A percentile compares a stretch with the other conserved stretches of the same genome.
These are phyloP conservation scores for Juglanconis juglandina DNA, from an alignment of 2,329 filamentous ascomycete genomes.

Conservation along the genomic window DNA sequence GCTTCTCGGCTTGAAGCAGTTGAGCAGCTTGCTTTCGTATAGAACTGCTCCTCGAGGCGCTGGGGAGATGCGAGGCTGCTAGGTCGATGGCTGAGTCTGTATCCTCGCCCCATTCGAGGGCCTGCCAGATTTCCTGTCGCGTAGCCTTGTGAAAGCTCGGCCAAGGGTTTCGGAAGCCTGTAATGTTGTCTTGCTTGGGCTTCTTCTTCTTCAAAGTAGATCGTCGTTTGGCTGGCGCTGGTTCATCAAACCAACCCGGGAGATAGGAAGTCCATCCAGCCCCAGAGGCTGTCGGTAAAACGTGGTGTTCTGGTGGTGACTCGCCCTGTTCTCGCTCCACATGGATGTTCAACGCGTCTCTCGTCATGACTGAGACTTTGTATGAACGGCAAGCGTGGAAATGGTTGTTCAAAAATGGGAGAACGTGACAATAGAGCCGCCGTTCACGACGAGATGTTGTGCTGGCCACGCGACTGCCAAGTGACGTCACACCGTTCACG, in stretches of 20 bases:
- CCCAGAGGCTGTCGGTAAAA: neutral
- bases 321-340: neutral
- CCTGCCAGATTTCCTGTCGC: slow-evolving; percentile 17
- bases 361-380: neutral
- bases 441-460: too few species aligned
- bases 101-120: slow-evolving; percentile 23
- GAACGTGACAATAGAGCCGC: too few species aligned
- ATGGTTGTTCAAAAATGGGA: too few species aligned
- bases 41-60: neutral
- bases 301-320: neutral
- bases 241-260: neutral
- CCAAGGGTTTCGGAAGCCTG: slow-evolving; percentile 28
- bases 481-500: neutral
- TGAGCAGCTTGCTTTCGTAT: slow-evolving; percentile 19
- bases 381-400: too few species aligned
- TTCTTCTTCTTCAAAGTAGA: neutral
- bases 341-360: neutral
- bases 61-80: slow-evolving; percentile 19
- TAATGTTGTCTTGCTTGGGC: neutral
- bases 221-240: slow-evolving; percentile 5
- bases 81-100: slow-evolving; percentile 20
- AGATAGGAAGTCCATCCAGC: slow-evolving; percentile 5
- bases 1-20: slow-evolving; percentile 19
- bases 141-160: slow-evolving; percentile 26
- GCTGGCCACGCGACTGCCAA: neutral